Base-by-base conservation (phyloP, 208 protist species). In the Cochliopodium minus region DNA sequence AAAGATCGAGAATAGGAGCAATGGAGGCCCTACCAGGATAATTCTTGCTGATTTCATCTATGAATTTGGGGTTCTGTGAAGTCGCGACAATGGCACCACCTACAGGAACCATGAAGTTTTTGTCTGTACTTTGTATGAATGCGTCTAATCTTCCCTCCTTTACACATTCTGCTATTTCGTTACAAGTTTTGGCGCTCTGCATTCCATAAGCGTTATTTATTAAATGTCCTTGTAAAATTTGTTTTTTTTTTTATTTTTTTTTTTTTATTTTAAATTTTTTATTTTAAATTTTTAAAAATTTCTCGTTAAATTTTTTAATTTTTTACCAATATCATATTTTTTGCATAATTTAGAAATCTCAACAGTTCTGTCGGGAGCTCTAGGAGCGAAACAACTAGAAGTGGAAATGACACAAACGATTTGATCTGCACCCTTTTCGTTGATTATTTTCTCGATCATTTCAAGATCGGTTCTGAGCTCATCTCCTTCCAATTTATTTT, bases 171-270 rank as follows among this genome's bases (percentile, higher is more conserved):
- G 83, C 67, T 9, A 96, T 62, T 6, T 66, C 32, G 10, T 78
- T 66, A 76, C 87, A 88, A 43, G 77, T 82, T 28, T 62, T 61
- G 11, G 64, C 63, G 20, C 72, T 81, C 75, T 97, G 90, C 35
- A 96, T 52, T 0, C 91, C 93, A 72, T 97, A 98, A 3, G 94
- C 93, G 64, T 97, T 97, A 74, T 97, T 98, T 38, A 97, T 78
- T 7, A 98, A 66, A 58, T 95, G 90, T 17, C 79, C n/a, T n/a
- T n/a, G n/a, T n/a, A n/a, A n/a, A n/a, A n/a, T n/a, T n/a, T n/a
- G n/a, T n/a, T n/a, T n/a, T n/a, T n/a, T n/a, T n/a, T n/a, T n/a
- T n/a, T n/a, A n/a, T n/a, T n/a, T n/a, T n/a, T n/a, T n/a, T n/a
- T n/a, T n/a, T n/a, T n/a, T n/a, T n/a, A n/a, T n/a, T n/a, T n/a